Conservation (phyloP, 1,139 yeast genomes). For the Nakaseomyces uthaithaninus region DNA sequence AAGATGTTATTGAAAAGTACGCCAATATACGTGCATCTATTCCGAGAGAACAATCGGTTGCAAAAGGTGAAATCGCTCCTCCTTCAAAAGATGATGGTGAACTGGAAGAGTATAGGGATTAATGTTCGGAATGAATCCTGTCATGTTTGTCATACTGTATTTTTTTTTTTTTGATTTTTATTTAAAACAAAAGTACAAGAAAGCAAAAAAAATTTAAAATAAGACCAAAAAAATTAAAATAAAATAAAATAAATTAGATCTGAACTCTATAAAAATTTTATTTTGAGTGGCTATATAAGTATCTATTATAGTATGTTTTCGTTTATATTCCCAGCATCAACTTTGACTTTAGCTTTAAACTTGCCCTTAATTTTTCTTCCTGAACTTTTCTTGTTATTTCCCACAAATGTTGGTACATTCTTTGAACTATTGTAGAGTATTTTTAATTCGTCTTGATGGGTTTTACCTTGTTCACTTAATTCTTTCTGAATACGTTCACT, state of each 20-base stretch:
- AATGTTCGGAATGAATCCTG: too few species aligned
- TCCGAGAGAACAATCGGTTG: conserved; percentile 45
- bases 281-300: neutral
- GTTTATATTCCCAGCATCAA: conserved; percentile 4
- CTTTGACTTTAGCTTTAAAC: conserved; percentile 13
- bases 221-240: too few species aligned
- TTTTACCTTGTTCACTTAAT: conserved; percentile 26
- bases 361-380: conserved; percentile 18
- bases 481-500: conserved; percentile 46
- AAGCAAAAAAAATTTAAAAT: neutral
- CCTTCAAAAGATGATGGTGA: neutral
- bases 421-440: conserved; percentile 16
- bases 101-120: neutral
- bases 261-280: conserved; percentile 3
- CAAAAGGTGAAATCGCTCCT: conserved; percentile 12
- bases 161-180: neutral
- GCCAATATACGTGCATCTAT: conserved; percentile 50
- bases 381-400: conserved; percentile 8
- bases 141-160: too few species aligned
- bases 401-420: conserved; percentile 17
- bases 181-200: neutral
- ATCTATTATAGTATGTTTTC: conserved; percentile 3
- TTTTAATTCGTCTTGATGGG: conserved; percentile 13
- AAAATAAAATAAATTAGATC: too few species aligned
- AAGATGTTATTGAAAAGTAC: conserved; percentile 54